Evolutionary conservation across 495 filamentous ascomycete genomes (phyloP).

Genomic region (Hypoxylon intermedium): DNA sequence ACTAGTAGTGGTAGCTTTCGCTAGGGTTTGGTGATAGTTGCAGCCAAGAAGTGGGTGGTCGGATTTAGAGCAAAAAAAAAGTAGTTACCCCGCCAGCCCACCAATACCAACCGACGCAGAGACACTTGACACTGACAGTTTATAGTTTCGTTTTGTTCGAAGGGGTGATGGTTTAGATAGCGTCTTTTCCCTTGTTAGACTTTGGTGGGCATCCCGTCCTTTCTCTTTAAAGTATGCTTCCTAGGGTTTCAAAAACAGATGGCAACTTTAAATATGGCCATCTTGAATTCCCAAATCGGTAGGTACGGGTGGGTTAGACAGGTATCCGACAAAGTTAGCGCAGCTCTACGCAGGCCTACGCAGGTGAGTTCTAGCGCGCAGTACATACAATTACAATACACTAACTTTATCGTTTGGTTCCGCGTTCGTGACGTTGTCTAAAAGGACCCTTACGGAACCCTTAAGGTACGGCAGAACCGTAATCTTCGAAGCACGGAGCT

Average conservation of each 20-base stretch:
- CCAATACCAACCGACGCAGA: slow-evolving; percentile 20
- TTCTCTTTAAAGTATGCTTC: slow-evolving; percentile 9
- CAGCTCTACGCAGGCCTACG: background rate
- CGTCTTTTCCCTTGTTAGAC: too few species aligned
- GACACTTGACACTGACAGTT: background rate
- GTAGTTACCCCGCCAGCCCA: slow-evolving; percentile 22
- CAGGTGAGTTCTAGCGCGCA: background rate
- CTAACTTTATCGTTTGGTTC: slow-evolving; percentile 16
- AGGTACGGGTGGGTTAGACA: slow-evolving; percentile 7
- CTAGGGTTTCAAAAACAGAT: too few species aligned
- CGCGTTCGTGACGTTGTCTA: slow-evolving; percentile 32
- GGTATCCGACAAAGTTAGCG: slow-evolving; percentile 14
- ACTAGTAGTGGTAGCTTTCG: slow-evolving; percentile 14
- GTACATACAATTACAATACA: background rate
- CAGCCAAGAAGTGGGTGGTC: slow-evolving; percentile 15
- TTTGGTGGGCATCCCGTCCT: background rate
- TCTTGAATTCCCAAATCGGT: slow-evolving; percentile 8
- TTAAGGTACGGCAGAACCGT: slow-evolving; percentile 25
- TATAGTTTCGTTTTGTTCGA: background rate
- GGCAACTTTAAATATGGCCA: background rate
- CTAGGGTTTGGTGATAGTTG: slow-evolving; percentile 15
- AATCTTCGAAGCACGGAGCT: slow-evolving; percentile 17
- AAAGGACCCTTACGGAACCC: slow-evolving; percentile 34
- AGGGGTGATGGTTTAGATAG: slow-evolving; percentile 2
- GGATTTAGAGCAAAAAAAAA: slow-evolving; percentile 4